These are phyloP conservation scores for Candida odintsovae DNA, from an alignment of 805 yeast species.

Conservation along the genomic window DNA sequence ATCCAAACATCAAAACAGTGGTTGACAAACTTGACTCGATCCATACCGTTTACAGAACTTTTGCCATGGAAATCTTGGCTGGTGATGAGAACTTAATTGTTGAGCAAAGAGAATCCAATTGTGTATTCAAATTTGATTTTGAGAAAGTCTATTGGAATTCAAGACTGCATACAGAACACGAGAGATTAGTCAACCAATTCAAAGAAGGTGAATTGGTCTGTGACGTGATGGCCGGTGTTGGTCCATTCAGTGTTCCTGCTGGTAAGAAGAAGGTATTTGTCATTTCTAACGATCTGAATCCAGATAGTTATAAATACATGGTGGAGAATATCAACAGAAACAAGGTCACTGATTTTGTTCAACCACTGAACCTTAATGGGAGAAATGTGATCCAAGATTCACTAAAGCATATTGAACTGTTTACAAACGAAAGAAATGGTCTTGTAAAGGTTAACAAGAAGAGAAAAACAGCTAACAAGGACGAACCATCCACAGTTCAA, in stretches of 20 bases:
- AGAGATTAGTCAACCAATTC: conserved; percentile 59
- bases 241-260: conserved; percentile 96
- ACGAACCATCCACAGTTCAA: conserved; percentile 10
- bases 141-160: conserved; percentile 97
- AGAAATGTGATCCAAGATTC: conserved; percentile 68
- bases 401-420: conserved; percentile 43
- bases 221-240: conserved; percentile 98
- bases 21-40: conserved; percentile 88
- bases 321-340: conserved; percentile 57
- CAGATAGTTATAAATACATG: conserved; percentile 73
- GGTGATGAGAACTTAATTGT: conserved; percentile 75
- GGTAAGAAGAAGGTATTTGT: conserved; percentile 78
- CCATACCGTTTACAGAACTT: conserved; percentile 84
- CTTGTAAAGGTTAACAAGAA: conserved; percentile 32
- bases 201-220: conserved; percentile 69
- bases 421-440: conserved; percentile 33
- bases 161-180: conserved; percentile 90
- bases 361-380: conserved; percentile 73
- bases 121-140: conserved; percentile 83
- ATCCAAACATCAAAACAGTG: conserved; percentile 70
- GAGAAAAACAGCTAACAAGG: conserved; percentile 28
- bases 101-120: conserved; percentile 77
- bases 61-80: conserved; percentile 89
- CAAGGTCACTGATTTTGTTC: conserved; percentile 53
- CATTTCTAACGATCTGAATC: conserved; percentile 90